phyloP scores from a whole-genome alignment of 23 red algal species.

The Cyanidiococcus yangmingshanensis region DNA sequence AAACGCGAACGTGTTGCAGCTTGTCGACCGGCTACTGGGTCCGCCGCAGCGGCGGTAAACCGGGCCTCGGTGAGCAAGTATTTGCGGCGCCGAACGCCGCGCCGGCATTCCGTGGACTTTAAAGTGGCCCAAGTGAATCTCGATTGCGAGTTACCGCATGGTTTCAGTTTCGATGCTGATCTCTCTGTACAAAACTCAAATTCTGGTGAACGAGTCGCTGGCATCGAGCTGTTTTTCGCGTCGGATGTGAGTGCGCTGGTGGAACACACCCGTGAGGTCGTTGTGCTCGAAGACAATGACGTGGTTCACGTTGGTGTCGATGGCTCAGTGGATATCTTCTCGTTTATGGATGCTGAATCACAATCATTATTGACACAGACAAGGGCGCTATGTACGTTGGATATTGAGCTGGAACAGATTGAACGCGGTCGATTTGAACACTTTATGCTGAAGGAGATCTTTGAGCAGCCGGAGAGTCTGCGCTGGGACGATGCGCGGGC shows the following conservation, averaged over 20 bases:
- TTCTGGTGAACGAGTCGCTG: not conserved
- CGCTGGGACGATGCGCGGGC: slow-evolving; percentile 78
- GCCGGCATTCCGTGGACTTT: not conserved
- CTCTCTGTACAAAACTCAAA: not conserved
- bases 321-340: slow-evolving; percentile 68
- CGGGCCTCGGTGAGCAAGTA: not conserved
- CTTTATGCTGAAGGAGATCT: slow-evolving; percentile 99
- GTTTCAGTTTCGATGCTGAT: not conserved
- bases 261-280: slow-evolving; percentile 89
- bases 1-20: not conserved
- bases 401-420: slow-evolving; percentile 90
- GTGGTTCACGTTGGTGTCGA: slow-evolving; percentile 50
- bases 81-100: not conserved
- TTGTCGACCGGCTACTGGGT: not conserved
- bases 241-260: slow-evolving; percentile 88
- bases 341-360: slow-evolving; percentile 36
- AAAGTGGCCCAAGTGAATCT: slow-evolving; percentile 4
- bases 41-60: not conserved
- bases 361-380: slow-evolving; percentile 46
- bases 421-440: slow-evolving; percentile 82
- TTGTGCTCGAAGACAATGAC: slow-evolving; percentile 92
- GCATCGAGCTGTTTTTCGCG: slow-evolving; percentile 58
- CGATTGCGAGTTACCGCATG: not conserved
- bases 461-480: slow-evolving; percentile 84
- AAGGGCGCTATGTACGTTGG: slow-evolving; percentile 56